Conservation (phyloP, 306 rosid genomes). For the Cucurbita moschata region DNA sequence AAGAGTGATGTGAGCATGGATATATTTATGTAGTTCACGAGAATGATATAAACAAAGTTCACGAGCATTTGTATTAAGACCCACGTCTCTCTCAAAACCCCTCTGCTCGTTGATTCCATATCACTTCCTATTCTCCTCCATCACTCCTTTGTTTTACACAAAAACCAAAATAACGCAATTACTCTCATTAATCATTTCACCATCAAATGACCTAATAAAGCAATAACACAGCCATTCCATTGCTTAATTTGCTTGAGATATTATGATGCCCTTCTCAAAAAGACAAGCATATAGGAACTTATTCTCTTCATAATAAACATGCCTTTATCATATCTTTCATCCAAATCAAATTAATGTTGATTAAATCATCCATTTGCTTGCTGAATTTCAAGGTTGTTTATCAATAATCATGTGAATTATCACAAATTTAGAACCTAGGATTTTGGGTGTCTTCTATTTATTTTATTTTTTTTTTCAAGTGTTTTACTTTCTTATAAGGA, state of each 20-base stretch:
- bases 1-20: neutral
- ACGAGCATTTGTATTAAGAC: neutral
- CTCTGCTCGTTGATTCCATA: neutral
- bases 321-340: neutral
- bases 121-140: neutral
- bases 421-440: too few relatives aligned
- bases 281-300: neutral
- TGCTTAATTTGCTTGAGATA: neutral
- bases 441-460: too few relatives aligned
- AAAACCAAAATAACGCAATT: neutral
- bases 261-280: neutral
- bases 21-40: constrained; percentile 4
- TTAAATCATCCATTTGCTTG: neutral
- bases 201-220: neutral
- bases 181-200: neutral
- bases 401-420: too few relatives aligned
- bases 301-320: neutral
- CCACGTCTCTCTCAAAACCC: neutral
- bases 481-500: too few relatives aligned
- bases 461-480: too few relatives aligned
- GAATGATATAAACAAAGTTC: neutral
- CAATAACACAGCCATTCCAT: neutral
- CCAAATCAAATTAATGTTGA: neutral
- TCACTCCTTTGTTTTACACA: neutral
- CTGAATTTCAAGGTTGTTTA: too few relatives aligned